Conservation (phyloP, 2,329 filamentous ascomycete genomes). For the Didymella pinodella region DNA sequence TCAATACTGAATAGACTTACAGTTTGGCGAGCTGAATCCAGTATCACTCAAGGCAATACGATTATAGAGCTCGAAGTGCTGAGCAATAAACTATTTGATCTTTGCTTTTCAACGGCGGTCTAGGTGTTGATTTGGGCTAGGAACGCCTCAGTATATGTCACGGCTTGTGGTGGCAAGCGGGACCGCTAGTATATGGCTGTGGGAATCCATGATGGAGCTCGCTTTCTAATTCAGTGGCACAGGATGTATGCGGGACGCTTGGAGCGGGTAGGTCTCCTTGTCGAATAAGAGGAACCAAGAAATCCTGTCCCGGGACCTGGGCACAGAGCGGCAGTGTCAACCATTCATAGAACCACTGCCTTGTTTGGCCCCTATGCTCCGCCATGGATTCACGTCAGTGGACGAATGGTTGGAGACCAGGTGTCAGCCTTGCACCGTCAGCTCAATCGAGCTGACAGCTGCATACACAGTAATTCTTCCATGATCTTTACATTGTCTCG, state of each 20-base stretch:
- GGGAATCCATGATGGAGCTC: not conserved
- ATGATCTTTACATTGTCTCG: not conserved
- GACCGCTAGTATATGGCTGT: not conserved
- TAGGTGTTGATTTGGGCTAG: slow-evolving; percentile 2
- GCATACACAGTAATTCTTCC: slow-evolving; percentile 4
- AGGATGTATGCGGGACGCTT: not conserved
- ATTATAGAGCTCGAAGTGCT: not conserved
- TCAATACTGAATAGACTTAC: slow-evolving; percentile 4
- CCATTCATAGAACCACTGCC: slow-evolving; percentile 13
- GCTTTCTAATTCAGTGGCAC: not conserved
- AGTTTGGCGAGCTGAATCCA: slow-evolving; percentile 1
- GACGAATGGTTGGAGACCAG: slow-evolving; percentile 8
- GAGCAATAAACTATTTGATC: not conserved
- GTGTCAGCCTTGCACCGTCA: slow-evolving; percentile 16
- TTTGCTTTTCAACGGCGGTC: slow-evolving; percentile 10
- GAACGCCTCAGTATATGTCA: slow-evolving; percentile 6
- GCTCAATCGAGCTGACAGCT: slow-evolving; percentile 16
- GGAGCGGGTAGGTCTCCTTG: not conserved
- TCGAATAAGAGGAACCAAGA: slow-evolving; percentile 1
- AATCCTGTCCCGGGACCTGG: not conserved
- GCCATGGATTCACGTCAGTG: not conserved
- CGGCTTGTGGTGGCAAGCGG: not conserved
- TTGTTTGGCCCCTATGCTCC: slow-evolving; percentile 13
- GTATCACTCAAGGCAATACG: not conserved
- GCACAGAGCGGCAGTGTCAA: slow-evolving; percentile 6